These are phyloP conservation scores for Xylaria sp. DNA, from an alignment of 2,329 filamentous ascomycete species.

Conservation along the genomic window DNA sequence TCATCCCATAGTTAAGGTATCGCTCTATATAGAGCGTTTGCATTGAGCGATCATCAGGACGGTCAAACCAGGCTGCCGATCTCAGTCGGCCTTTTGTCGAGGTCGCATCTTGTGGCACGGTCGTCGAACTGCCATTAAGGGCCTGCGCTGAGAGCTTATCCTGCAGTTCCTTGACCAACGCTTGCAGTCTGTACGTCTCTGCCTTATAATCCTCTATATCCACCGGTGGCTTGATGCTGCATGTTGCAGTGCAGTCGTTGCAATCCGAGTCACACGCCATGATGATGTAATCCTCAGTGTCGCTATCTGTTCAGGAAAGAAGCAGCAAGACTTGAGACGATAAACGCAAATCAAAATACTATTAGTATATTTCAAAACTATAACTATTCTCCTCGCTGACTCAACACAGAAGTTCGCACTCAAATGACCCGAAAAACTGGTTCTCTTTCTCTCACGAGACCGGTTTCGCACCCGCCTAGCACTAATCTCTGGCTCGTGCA, in stretches of 20 bases:
- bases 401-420: not conserved
- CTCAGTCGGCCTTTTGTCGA: slow-evolving; percentile 22
- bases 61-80: slow-evolving; percentile 48
- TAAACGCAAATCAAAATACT: not conserved
- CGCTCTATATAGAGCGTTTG: slow-evolving; percentile 56
- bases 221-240: slow-evolving; percentile 18
- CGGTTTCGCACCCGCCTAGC: slow-evolving; percentile 9
- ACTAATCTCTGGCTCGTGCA: slow-evolving; percentile 12
- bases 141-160: slow-evolving; percentile 25
- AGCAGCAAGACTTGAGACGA: not conserved
- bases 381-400: not conserved
- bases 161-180: slow-evolving; percentile 33
- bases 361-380: not conserved
- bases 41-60: slow-evolving; percentile 49
- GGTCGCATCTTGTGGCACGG: not conserved
- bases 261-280: slow-evolving; percentile 31
- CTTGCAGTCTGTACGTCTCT: slow-evolving; percentile 32
- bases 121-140: slow-evolving; percentile 4
- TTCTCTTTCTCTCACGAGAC: not conserved
- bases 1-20: slow-evolving; percentile 57
- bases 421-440: slow-evolving; percentile 10
- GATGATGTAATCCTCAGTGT: not conserved
- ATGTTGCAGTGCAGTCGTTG: slow-evolving; percentile 19
- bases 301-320: not conserved
- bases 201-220: slow-evolving; percentile 39